Percentiles rank a stretch among this genome's conserved stretches.
Evolutionary conservation across 495 filamentous ascomycete genomes (phyloP).

Genomic region (Staphylotrichum longicolle): DNA sequence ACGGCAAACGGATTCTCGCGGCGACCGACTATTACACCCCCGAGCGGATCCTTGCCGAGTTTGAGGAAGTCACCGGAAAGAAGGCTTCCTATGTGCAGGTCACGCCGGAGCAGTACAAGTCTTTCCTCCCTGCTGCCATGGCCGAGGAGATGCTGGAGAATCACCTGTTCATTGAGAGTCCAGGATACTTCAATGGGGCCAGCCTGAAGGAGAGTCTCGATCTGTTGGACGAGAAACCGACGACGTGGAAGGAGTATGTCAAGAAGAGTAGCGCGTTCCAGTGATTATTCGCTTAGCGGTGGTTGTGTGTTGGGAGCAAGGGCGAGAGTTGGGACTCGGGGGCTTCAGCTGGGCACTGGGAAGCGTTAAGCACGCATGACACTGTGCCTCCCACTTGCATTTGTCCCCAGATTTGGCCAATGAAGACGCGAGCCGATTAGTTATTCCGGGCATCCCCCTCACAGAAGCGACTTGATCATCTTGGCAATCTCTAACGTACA

Average conservation of each 20-base stretch:
- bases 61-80: slow-evolving; percentile 42
- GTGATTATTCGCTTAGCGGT: no score
- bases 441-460: no score
- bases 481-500: no score
- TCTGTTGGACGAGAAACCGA: background rate
- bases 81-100: slow-evolving; percentile 47
- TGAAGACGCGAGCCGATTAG: no score
- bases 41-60: slow-evolving; percentile 38
- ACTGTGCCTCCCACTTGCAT: no score
- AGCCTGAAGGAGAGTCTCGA: background rate
- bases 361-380: no score
- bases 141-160: slow-evolving; percentile 8
- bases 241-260: slow-evolving; percentile 11
- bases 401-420: no score
- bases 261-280: background rate
- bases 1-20: slow-evolving; percentile 45
- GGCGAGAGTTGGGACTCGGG: no score
- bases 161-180: slow-evolving; percentile 3
- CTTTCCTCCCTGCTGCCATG: slow-evolving; percentile 26
- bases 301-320: no score
- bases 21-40: slow-evolving; percentile 40
- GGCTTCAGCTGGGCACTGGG: no score
- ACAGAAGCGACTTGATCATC: no score
- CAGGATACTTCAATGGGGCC: background rate
- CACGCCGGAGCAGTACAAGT: slow-evolving; percentile 37